Evolutionary conservation across 2,329 filamentous ascomycete genomes (phyloP).

Genomic region (Fusarium proliferatum): DNA sequence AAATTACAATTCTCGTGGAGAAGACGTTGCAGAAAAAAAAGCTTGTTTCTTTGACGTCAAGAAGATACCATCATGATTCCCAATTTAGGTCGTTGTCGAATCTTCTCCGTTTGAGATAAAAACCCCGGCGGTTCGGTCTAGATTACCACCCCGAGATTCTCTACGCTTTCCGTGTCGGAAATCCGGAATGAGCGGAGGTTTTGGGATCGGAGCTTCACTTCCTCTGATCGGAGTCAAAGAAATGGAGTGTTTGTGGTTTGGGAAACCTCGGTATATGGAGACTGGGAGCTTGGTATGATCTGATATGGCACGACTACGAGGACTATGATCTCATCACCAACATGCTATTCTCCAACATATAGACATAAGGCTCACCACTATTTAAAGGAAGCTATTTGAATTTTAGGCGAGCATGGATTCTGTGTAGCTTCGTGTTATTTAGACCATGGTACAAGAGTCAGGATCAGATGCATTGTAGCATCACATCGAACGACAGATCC

Average conservation of each 20-base stretch:
- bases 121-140: conserved; percentile 13
- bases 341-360: background rate
- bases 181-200: background rate
- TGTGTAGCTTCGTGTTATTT: too few relatives aligned
- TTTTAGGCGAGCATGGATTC: too few relatives aligned
- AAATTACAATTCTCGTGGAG: background rate
- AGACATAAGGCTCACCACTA: background rate
- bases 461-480: background rate
- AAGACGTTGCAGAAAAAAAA: background rate
- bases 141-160: conserved; percentile 7
- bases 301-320: conserved; percentile 9
- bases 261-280: background rate
- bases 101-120: background rate
- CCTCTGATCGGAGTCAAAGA: background rate
- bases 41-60: background rate
- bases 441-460: too few relatives aligned
- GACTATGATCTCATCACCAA: background rate
- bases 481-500: background rate
- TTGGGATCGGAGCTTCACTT: background rate
- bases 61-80: background rate
- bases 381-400: rapidly evolving
- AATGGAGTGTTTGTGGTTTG: background rate
- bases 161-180: background rate
- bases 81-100: background rate
- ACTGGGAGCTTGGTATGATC: background rate